Conservation (phyloP, 73 alveolate genomes). For the Diophrys appendiculata region DNA sequence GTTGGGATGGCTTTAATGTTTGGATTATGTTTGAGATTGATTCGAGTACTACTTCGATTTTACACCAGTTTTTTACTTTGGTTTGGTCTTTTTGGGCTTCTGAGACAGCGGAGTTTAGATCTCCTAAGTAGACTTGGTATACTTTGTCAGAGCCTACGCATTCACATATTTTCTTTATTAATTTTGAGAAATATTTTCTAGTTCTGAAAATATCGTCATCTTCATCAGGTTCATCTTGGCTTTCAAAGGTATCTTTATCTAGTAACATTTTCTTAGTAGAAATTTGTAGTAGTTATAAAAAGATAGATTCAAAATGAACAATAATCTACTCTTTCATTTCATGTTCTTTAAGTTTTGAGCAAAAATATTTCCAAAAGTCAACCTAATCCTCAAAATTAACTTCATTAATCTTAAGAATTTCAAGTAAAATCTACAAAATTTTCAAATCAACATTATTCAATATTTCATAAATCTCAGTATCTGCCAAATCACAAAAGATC, state of each 20-base stretch:
- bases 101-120: neutral
- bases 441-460: neutral
- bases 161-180: neutral
- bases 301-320: neutral
- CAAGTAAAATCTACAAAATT: neutral
- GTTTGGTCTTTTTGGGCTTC: neutral
- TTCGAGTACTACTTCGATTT: neutral
- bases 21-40: neutral
- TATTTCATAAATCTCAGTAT: neutral
- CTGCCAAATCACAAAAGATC: neutral
- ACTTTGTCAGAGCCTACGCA: neutral
- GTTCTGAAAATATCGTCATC: neutral
- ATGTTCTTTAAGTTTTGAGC: neutral
- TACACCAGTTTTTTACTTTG: neutral
- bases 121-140: neutral
- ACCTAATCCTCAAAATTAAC: neutral
- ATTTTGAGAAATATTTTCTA: neutral
- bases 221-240: neutral
- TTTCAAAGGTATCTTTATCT: neutral
- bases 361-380: neutral
- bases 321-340: neutral
- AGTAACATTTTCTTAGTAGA: neutral
- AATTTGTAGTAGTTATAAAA: neutral
- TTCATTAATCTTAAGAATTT: neutral
- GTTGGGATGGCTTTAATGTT: neutral